phyloP scores from a whole-genome alignment of 495 filamentous ascomycete species.

The Baudoinia panamericana region DNA sequence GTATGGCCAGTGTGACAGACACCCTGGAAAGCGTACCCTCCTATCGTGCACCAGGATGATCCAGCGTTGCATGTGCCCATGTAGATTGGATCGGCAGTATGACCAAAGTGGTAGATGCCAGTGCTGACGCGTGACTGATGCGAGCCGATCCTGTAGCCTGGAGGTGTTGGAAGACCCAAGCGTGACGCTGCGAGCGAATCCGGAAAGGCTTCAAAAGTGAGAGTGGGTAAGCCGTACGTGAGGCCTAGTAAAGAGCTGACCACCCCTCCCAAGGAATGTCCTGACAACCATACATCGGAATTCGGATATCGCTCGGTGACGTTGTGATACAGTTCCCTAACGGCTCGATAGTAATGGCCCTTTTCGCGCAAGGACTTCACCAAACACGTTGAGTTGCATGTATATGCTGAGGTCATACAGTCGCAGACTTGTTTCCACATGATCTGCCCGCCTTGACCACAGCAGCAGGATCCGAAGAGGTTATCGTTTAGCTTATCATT shows the following conservation, averaged over 20 bases:
- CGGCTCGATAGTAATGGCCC: slow-evolving; percentile 80
- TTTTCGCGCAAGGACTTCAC: slow-evolving; percentile 58
- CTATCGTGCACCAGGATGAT: slow-evolving; percentile 74
- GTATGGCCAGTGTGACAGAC: slow-evolving; percentile 77
- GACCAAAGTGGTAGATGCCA: slow-evolving; percentile 83
- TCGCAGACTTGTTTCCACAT: slow-evolving; percentile 85
- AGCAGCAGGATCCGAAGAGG: slow-evolving; percentile 94
- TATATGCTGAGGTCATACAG: slow-evolving; percentile 70
- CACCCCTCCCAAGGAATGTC: slow-evolving; percentile 83
- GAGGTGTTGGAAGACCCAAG: slow-evolving; percentile 76
- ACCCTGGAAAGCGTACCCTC: slow-evolving; percentile 88
- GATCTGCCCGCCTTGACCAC: slow-evolving; percentile 74
- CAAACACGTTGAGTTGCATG: slow-evolving; percentile 84
- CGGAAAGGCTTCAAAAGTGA: slow-evolving; percentile 82
- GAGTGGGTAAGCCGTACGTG: slow-evolving; percentile 74
- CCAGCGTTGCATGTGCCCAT: slow-evolving; percentile 89
- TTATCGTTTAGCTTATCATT: slow-evolving; percentile 98
- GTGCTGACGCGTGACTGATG: slow-evolving; percentile 60
- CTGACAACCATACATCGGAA: slow-evolving; percentile 73
- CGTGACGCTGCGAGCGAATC: slow-evolving; percentile 79
- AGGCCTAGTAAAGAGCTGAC: slow-evolving; percentile 74
- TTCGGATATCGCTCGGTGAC: slow-evolving; percentile 79
- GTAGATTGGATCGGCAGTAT: slow-evolving; percentile 89
- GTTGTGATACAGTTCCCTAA: slow-evolving; percentile 77
- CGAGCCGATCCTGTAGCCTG: slow-evolving; percentile 52